phyloP scores from a whole-genome alignment of 495 filamentous ascomycete genomes.

The Chaetomium tenue region DNA sequence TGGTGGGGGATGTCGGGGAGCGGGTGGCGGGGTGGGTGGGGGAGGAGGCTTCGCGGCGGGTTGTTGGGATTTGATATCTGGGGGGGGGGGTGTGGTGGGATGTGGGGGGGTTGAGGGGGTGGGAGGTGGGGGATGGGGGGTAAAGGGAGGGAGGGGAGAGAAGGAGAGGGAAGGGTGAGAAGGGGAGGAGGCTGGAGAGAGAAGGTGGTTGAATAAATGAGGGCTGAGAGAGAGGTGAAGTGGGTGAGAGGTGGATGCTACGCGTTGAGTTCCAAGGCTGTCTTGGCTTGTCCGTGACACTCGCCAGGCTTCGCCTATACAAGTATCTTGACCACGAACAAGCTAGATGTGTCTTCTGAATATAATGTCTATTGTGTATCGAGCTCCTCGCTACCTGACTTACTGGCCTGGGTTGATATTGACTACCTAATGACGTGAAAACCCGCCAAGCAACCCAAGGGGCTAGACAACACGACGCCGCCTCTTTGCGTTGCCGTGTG shows the following conservation, averaged over 20 bases:
- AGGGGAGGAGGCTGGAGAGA: no score
- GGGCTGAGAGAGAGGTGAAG: no score
- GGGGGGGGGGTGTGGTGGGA: background rate
- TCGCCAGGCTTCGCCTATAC: background rate
- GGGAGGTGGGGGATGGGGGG: no score
- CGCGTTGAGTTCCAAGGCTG: no score
- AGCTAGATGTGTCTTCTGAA: background rate
- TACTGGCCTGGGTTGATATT: background rate
- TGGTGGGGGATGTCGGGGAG: constrained; percentile 71
- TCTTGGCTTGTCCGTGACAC: background rate
- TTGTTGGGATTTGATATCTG: constrained; percentile 22
- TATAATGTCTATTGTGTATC: background rate
- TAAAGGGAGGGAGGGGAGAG: background rate
- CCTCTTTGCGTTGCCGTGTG: background rate
- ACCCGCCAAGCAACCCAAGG: background rate
- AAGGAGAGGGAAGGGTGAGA: no score
- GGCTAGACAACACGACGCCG: background rate
- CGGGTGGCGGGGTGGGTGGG: constrained; percentile 72
- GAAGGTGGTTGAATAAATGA: no score
- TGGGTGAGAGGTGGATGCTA: no score
- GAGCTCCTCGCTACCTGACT: background rate
- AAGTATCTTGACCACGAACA: background rate
- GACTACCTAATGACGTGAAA: background rate
- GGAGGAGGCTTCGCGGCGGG: constrained; percentile 48
- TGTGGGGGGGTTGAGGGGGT: background rate